Conservation (phyloP, 164 flowering plant species). For the Amborella trichopoda region DNA sequence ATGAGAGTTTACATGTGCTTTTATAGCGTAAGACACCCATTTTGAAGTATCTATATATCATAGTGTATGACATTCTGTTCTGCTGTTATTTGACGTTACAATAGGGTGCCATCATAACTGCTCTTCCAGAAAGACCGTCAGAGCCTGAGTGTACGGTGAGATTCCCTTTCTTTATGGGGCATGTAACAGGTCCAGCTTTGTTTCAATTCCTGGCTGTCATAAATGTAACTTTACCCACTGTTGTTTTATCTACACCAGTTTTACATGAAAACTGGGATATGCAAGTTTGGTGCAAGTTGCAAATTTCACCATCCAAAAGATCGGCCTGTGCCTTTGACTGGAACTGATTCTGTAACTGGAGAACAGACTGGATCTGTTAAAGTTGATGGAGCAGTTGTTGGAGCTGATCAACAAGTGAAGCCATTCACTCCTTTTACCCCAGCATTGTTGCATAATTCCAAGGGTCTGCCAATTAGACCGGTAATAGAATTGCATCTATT, state of each 20-base stretch:
- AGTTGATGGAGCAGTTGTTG: slow-evolving; percentile 12
- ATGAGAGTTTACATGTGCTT: no score
- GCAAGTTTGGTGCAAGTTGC: slow-evolving; percentile 81
- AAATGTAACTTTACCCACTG: not conserved
- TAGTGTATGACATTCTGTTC: no score
- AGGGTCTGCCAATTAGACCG: slow-evolving; percentile 88
- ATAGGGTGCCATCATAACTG: no score
- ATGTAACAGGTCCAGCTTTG: no score
- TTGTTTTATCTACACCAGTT: no score
- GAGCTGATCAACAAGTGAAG: slow-evolving; percentile 17
- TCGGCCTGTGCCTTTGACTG: slow-evolving; percentile 27
- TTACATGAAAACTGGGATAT: slow-evolving; percentile 86
- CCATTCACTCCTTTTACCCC: slow-evolving; percentile 31
- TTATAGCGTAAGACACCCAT: no score
- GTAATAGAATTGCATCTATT: slow-evolving; percentile 20
- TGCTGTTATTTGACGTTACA: no score
- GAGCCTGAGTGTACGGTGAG: slow-evolving; percentile 85
- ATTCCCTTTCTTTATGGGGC: not conserved
- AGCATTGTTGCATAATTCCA: slow-evolving; percentile 55
- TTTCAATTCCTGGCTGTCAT: not conserved
- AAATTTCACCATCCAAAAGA: slow-evolving; percentile 94
- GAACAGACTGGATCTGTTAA: slow-evolving; percentile 19
- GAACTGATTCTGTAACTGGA: slow-evolving; percentile 22
- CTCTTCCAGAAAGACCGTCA: slow-evolving; percentile 89
- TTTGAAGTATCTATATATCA: no score